These are phyloP conservation scores for Mycena floridula DNA, from an alignment of 768 basidiomycete genomes.

Conservation along the genomic window DNA sequence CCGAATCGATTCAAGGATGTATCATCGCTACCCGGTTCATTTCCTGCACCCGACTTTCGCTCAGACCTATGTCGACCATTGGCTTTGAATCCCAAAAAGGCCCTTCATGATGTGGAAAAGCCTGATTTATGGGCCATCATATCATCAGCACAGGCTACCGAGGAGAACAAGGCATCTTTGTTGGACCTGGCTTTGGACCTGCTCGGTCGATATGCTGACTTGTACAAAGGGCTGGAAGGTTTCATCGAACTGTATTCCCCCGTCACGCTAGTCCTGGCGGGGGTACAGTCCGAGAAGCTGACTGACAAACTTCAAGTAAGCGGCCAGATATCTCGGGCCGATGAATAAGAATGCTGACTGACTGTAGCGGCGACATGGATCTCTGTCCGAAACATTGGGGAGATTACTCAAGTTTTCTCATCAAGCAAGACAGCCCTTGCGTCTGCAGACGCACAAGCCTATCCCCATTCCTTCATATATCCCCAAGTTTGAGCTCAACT, in stretches of 20 bases:
- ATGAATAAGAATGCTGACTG: constrained; percentile 11
- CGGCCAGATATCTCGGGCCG: no score
- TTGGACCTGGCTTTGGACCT: constrained; percentile 59
- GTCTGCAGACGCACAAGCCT: constrained; percentile 88
- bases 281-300: constrained; percentile 39
- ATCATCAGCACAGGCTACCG: constrained; percentile 23
- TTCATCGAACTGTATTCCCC: constrained; percentile 86
- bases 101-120: constrained; percentile 35
- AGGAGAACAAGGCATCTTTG: constrained; percentile 71
- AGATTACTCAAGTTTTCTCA: constrained; percentile 69
- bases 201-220: constrained; percentile 60
- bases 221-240: constrained; percentile 72
- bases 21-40: constrained; percentile 54
- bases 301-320: constrained; percentile 52
- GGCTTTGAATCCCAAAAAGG: constrained; percentile 31
- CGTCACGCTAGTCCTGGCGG: constrained; percentile 48
- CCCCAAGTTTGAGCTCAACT: constrained; percentile 83
- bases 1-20: constrained; percentile 49
- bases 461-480: constrained; percentile 92
- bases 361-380: constrained; percentile 39
- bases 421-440: constrained; percentile 71
- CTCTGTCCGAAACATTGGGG: constrained; percentile 41
- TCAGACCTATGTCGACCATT: constrained; percentile 36
- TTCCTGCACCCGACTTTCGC: constrained; percentile 67
- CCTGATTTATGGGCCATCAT: constrained; percentile 45